phyloP scores from a whole-genome alignment of 345 rosid genomes.

The Lepidium aucheri region DNA sequence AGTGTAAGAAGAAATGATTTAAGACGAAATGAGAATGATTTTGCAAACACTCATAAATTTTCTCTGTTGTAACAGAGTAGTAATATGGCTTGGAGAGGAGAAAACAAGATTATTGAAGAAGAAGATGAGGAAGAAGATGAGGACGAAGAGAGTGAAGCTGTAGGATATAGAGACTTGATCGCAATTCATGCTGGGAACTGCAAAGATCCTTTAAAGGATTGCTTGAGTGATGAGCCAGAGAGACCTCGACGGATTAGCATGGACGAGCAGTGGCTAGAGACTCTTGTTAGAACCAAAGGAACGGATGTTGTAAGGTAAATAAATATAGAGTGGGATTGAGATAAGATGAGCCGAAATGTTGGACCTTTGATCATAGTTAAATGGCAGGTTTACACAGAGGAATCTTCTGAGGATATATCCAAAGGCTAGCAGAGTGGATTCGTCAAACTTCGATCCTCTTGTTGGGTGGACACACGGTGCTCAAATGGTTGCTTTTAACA shows the following conservation, averaged over 20 bases:
- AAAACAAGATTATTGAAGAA: conserved; percentile 22
- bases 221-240: conserved; percentile 32
- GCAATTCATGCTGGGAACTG: conserved; percentile 58
- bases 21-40: not conserved
- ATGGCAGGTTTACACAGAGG: conserved; percentile 57
- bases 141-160: conserved; percentile 25
- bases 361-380: not conserved
- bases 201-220: conserved; percentile 29
- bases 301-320: conserved; percentile 33
- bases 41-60: not conserved
- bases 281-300: conserved; percentile 30
- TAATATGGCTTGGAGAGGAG: conserved; percentile 14
- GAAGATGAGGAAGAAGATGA: conserved; percentile 35
- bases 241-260: conserved; percentile 55
- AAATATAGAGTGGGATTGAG: not conserved
- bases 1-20: conserved; percentile 3
- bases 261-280: conserved; percentile 56
- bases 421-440: conserved; percentile 55
- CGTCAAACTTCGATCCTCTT: conserved; percentile 74
- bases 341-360: not conserved
- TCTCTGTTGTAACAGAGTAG: conserved; percentile 23
- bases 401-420: conserved; percentile 74
- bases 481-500: conserved; percentile 96
- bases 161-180: conserved; percentile 46
- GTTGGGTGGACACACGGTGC: conserved; percentile 92